Conservation (phyloP, 2,329 filamentous ascomycete species). For the Diaporthe destruens region DNA sequence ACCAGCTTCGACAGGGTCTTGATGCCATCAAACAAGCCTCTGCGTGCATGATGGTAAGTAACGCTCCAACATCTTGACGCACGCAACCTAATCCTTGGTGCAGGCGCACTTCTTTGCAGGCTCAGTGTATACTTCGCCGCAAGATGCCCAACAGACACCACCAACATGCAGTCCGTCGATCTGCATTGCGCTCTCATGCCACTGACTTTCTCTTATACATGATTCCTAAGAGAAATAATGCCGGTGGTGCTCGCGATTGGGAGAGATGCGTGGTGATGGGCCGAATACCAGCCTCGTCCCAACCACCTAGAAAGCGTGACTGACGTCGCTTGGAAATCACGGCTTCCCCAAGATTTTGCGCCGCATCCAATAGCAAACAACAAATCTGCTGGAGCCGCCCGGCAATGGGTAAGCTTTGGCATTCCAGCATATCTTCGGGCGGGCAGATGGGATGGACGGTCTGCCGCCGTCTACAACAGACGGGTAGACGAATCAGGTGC, state of each 20-base stretch:
- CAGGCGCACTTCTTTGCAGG: background rate
- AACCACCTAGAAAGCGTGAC: background rate
- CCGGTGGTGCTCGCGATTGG: background rate
- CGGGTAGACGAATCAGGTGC: background rate
- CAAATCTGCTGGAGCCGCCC: background rate
- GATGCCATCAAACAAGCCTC: background rate
- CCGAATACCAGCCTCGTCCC: background rate
- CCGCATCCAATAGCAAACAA: background rate
- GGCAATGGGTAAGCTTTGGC: conserved; percentile 8
- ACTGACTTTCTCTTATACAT: too few species aligned
- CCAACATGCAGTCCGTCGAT: background rate
- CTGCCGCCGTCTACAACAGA: background rate
- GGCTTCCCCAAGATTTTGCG: background rate
- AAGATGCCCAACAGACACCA: too few species aligned
- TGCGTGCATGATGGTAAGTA: background rate
- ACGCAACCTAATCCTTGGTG: background rate
- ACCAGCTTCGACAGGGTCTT: background rate
- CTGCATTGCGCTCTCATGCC: background rate
- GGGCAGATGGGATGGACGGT: conserved; percentile 1
- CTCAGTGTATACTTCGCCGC: background rate
- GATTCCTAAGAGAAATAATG: too few species aligned
- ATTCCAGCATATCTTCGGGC: background rate
- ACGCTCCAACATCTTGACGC: background rate
- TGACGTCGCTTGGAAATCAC: background rate
- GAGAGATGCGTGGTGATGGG: background rate